A percentile compares a stretch with the other conserved stretches of the same genome.
Conservation (phyloP, 1,139 yeast species). For the Lodderomyces oxycetoniae region DNA sequence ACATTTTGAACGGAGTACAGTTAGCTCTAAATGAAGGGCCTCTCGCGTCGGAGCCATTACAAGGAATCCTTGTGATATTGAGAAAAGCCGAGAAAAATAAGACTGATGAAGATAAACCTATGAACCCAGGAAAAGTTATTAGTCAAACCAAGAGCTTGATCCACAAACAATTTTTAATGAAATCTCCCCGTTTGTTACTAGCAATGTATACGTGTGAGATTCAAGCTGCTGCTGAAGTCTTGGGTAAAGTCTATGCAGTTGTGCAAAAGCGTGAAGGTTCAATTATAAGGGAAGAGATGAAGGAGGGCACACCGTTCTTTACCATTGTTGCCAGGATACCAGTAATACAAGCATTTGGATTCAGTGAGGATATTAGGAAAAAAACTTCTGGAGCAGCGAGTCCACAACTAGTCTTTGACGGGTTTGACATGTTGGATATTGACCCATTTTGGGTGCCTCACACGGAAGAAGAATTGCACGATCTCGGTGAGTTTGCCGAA, state of each 20-base stretch:
- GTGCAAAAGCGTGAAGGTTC: constrained; percentile 85
- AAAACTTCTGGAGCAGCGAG: constrained; percentile 95
- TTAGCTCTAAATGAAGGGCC: constrained; percentile 84
- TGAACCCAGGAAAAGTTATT: constrained; percentile 56
- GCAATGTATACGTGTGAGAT: constrained; percentile 95
- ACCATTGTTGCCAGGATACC: constrained; percentile 83
- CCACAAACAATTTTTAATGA: constrained; percentile 62
- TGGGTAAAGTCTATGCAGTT: constrained; percentile 94
- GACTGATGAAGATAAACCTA: constrained; percentile 27
- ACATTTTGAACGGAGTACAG: constrained; percentile 79
- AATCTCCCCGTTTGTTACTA: constrained; percentile 85
- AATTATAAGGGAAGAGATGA: constrained; percentile 88
- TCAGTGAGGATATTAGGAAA: constrained; percentile 90
- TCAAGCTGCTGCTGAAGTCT: constrained; percentile 90
- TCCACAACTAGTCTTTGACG: constrained; percentile 89
- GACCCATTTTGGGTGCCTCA: constrained; percentile 99
- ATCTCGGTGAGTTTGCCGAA: constrained; percentile 88
- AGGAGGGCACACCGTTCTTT: constrained; percentile 96
- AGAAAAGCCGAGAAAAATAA: constrained; percentile 29
- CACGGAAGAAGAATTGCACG: constrained; percentile 93
- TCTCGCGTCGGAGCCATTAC: constrained; percentile 78
- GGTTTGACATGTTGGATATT: constrained; percentile 78
- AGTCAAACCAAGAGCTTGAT: constrained; percentile 71
- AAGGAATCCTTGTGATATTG: constrained; percentile 63
- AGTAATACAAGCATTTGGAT: constrained; percentile 94